phyloP scores from a whole-genome alignment of 2,329 filamentous ascomycete species.

The Onygena corvina region DNA sequence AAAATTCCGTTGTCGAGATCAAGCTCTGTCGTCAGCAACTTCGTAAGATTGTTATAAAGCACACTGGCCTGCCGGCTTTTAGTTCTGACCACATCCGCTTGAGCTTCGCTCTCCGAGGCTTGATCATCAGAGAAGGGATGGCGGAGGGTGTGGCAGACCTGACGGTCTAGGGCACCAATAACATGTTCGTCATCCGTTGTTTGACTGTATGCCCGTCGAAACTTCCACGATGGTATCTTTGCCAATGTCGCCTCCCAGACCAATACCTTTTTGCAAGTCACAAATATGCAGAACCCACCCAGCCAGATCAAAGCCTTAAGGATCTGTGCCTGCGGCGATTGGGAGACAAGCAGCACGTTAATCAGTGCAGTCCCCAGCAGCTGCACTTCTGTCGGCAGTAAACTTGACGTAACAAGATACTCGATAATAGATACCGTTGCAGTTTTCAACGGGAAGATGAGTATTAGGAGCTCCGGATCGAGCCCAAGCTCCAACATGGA shows the following conservation, averaged over 20 bases:
- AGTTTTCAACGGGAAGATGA: conserved; percentile 75
- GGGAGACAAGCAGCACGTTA: conserved; percentile 64
- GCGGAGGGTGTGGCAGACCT: conserved; percentile 41
- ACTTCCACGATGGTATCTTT: conserved; percentile 82
- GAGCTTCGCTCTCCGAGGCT: conserved; percentile 29
- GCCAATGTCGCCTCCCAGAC: conserved; percentile 76
- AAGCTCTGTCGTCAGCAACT: neutral
- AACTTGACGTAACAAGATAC: conserved; percentile 75
- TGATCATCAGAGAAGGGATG: conserved; percentile 27
- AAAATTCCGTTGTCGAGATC: neutral
- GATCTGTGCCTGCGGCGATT: conserved; percentile 71
- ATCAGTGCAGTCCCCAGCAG: conserved; percentile 72
- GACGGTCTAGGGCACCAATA: conserved; percentile 32
- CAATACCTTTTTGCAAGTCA: conserved; percentile 61
- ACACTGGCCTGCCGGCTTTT: neutral
- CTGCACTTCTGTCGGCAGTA: conserved; percentile 76
- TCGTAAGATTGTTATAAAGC: neutral
- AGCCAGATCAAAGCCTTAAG: conserved; percentile 76
- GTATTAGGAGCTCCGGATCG: conserved; percentile 46
- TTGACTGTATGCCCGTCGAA: conserved; percentile 44
- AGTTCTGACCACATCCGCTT: conserved; percentile 14
- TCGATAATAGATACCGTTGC: conserved; percentile 60
- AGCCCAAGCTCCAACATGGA: conserved; percentile 29
- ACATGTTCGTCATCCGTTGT: conserved; percentile 26
- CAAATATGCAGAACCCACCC: conserved; percentile 63